phyloP scores from a whole-genome alignment of 805 yeast species.

The Pichia eremophila region DNA sequence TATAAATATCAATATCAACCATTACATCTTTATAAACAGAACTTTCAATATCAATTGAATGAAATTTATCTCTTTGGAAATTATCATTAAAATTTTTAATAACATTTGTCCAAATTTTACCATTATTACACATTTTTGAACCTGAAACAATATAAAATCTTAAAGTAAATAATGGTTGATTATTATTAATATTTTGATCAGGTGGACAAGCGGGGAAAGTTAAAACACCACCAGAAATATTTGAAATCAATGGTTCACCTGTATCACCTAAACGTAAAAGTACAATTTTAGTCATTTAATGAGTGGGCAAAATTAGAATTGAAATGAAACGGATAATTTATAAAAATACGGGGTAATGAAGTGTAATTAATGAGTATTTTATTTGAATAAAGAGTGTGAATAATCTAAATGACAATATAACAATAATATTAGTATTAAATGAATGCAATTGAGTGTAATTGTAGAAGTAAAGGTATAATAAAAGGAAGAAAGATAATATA shows the following conservation, averaged over 20 bases:
- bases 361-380: too few species aligned
- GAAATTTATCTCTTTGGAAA: constrained; percentile 52
- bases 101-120: constrained; percentile 63
- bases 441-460: too few species aligned
- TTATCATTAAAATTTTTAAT: constrained; percentile 35
- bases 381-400: too few species aligned
- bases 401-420: too few species aligned
- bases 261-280: constrained; percentile 36
- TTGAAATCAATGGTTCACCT: constrained; percentile 36
- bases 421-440: too few species aligned
- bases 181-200: constrained; percentile 14
- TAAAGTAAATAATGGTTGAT: constrained; percentile 33
- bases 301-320: too few species aligned
- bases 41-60: constrained; percentile 40
- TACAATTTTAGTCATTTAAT: constrained; percentile 29
- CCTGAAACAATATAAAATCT: constrained; percentile 68
- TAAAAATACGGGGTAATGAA: too few species aligned
- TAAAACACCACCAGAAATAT: constrained; percentile 36
- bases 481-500: too few species aligned
- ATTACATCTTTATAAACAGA: constrained; percentile 56
- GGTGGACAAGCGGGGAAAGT: constrained; percentile 40
- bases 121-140: constrained; percentile 60
- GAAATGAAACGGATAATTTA: too few species aligned
- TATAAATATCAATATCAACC: constrained; percentile 50
- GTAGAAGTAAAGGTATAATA: too few species aligned